Percentiles rank a stretch among this genome's conserved stretches.
phyloP scores from a whole-genome alignment of 805 yeast genomes.

The Schizosaccharomyces octosporus region DNA sequence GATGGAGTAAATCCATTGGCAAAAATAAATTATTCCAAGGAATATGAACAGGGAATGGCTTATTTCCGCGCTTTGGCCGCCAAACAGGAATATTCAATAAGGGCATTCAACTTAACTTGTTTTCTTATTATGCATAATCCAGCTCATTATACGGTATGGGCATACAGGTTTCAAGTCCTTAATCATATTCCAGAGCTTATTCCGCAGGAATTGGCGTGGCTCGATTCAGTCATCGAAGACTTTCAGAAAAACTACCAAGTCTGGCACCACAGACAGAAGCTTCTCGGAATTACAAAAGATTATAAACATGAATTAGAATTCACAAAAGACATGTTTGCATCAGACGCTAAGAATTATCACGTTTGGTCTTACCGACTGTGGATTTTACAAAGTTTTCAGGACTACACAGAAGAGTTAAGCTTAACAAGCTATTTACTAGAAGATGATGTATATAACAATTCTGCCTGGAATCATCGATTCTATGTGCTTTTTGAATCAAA shows the following conservation, averaged over 20 bases:
- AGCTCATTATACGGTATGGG: constrained; percentile 83
- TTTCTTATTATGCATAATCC: constrained; percentile 44
- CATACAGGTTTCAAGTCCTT: constrained; percentile 14
- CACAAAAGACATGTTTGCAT: constrained; percentile 39
- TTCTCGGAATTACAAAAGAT: constrained; percentile 5
- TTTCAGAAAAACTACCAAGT: constrained; percentile 85
- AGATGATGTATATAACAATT: constrained; percentile 60
- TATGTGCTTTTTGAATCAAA: constrained; percentile 19
- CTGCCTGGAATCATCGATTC: constrained; percentile 79
- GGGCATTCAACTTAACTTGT: constrained; percentile 47
- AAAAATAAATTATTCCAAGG: constrained; percentile 35
- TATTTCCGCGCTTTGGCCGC: constrained; percentile 34
- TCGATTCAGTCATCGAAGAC: constrained; percentile 45
- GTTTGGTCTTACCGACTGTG: constrained; percentile 87
- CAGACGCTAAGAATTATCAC: constrained; percentile 78
- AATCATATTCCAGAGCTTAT: constrained; percentile 14
- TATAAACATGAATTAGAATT: constrained; percentile 39
- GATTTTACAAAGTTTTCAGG: constrained; percentile 35
- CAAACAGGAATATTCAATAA: constrained; percentile 33
- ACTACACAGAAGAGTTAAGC: constrained; percentile 26
- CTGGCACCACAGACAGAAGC: constrained; percentile 60
- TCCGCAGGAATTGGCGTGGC: constrained; percentile 47
- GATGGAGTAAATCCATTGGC: constrained; percentile 14
- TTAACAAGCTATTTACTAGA: constrained; percentile 26
- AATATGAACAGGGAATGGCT: constrained; percentile 40